phyloP scores from a whole-genome alignment of 805 yeast genomes.

The Ogataea haglerorum region DNA sequence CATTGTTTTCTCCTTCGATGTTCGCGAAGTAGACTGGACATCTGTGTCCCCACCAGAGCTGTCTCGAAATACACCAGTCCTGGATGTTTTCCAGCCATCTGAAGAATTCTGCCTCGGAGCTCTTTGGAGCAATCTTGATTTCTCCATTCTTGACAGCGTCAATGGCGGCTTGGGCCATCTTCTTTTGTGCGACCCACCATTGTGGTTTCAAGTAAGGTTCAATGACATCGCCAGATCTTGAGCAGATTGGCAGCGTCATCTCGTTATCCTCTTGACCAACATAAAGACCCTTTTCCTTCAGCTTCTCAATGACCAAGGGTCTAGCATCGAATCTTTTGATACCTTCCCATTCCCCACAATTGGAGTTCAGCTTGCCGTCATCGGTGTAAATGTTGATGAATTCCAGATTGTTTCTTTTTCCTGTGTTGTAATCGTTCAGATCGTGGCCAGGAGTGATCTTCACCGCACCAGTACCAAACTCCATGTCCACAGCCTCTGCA shows the following conservation, averaged over 20 bases:
- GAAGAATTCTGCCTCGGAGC: conserved; percentile 90
- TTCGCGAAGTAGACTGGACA: conserved; percentile 91
- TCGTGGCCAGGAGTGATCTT: conserved; percentile 99
- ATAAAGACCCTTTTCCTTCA: conserved; percentile 69
- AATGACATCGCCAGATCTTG: conserved; percentile 94
- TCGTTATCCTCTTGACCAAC: conserved; percentile 90
- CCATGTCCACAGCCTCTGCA: conserved; percentile 96
- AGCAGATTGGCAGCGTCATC: conserved; percentile 92
- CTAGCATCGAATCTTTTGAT: conserved; percentile 95
- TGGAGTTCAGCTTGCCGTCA: conserved; percentile 84
- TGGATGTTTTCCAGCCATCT: conserved; percentile 94
- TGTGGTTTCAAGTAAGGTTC: conserved; percentile 98
- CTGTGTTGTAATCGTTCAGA: conserved; percentile 93
- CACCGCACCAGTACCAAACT: conserved; percentile 99
- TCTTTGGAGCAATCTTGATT: conserved; percentile 77
- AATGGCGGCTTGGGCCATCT: conserved; percentile 85
- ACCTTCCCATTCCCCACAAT: conserved; percentile 92
- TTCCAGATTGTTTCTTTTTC: conserved; percentile 89
- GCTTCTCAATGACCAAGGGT: conserved; percentile 70
- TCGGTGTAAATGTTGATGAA: conserved; percentile 89
- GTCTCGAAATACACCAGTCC: conserved; percentile 99
- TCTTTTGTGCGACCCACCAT: conserved; percentile 96
- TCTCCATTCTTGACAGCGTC: conserved; percentile 80
- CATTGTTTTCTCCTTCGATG: conserved; percentile 71
- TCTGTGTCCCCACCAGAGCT: conserved; percentile 93